These are phyloP conservation scores for Fusarium xyrophilum DNA, from an alignment of 2,329 filamentous ascomycete species.

Conservation along the genomic window DNA sequence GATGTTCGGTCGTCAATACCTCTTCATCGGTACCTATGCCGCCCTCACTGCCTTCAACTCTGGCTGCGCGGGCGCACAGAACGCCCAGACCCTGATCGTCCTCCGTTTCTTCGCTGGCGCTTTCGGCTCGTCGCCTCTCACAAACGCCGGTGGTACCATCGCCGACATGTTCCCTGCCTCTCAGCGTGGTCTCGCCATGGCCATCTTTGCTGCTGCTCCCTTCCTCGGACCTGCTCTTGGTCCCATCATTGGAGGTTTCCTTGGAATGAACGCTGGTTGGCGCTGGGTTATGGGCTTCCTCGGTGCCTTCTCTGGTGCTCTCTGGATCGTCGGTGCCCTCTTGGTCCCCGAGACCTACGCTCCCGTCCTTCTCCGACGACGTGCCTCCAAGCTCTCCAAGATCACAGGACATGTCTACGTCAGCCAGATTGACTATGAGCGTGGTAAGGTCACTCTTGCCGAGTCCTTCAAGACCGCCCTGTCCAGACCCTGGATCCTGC, in stretches of 20 bases:
- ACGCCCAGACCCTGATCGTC: constrained; percentile 74
- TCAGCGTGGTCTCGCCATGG: constrained; percentile 82
- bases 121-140: constrained; percentile 70
- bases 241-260: constrained; percentile 68
- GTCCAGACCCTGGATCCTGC: constrained; percentile 51
- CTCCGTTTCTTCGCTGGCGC: constrained; percentile 79
- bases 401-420: constrained; percentile 31
- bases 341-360: constrained; percentile 87
- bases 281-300: constrained; percentile 85
- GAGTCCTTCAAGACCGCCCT: constrained; percentile 73
- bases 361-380: constrained; percentile 68
- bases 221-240: constrained; percentile 70
- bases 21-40: constrained; percentile 63
- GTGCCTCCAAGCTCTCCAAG: constrained; percentile 29
- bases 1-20: constrained; percentile 70
- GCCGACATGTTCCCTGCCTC: constrained; percentile 80
- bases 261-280: constrained; percentile 74
- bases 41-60: constrained; percentile 79
- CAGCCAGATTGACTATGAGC: constrained; percentile 39
- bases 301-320: constrained; percentile 69
- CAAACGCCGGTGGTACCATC: constrained; percentile 63
- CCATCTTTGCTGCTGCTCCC: constrained; percentile 77
- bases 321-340: constrained; percentile 76
- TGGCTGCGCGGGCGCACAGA: constrained; percentile 74
- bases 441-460: constrained; percentile 38